Base-by-base conservation (phyloP, 768 basidiomycete genomes). In the Mycena olivaceomarginata region DNA sequence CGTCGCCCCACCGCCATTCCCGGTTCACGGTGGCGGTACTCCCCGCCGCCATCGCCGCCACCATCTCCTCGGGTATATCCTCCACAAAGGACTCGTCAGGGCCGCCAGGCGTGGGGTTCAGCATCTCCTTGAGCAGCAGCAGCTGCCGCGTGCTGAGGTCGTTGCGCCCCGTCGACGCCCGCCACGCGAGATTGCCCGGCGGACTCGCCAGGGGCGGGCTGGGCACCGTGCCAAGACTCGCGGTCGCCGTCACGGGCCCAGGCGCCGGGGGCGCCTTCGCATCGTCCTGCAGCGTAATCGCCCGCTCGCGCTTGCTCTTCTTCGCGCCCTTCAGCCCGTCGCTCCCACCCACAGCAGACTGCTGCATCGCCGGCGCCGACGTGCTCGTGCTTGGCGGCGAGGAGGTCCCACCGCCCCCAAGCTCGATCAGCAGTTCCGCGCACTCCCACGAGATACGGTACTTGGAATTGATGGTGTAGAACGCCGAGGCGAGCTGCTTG, bases 401-500 rank as follows among this genome's bases (percentile, higher is more conserved):
- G 10, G 84, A 62, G 37, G 87, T 81, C 18, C 90, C 87, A 2
- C 93, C 94, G 4, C 94, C 92, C 0, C 94, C 96, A 2, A 98
- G 89, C 82, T 97, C 96, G 67, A 98, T 94, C 48, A 98, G 89
- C 31, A 98, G 86, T 81, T 95, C 95, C 0, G 97, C 97, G 81
- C 96, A 97, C 79, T 97, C 96, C 96, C 96, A 97, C 43, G 95
- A 93, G 59, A 97, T 91, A n/a, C 90, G 90, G 81, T 97, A 98
- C 81, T 92, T 94, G 25, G 91, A 88, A 63, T 94, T 94, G 80
- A 97, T 92, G 13, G 89, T 88, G 69, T 92, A 90, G 74, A 94
- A 92, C 5, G 90, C 86, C 0, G 91, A 85, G 0, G 91, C 88
- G 56, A 95, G 86, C 46, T 93, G 91, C 72, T 91, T 92, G 81